These are phyloP conservation scores for Fusarium liriodendri DNA, from an alignment of 2,329 filamentous ascomycete species.

Conservation along the genomic window DNA sequence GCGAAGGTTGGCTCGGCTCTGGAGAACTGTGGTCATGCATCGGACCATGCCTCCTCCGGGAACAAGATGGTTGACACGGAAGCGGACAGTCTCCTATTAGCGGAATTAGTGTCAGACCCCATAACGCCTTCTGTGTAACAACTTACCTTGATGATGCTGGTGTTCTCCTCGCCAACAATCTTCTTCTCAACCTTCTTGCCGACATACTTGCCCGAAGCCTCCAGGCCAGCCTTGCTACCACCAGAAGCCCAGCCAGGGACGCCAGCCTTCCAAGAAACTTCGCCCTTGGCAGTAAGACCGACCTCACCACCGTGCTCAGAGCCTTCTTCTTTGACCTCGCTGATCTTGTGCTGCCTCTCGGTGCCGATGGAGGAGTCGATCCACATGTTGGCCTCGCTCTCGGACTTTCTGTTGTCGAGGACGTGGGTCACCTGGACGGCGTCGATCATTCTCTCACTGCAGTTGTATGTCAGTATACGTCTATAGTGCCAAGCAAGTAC, in stretches of 20 bases:
- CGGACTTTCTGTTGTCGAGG: background rate
- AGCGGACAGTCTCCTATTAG: background rate
- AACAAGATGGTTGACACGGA: background rate
- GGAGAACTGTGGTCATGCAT: background rate
- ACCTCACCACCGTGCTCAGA: background rate
- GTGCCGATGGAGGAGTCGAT: background rate
- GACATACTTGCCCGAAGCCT: background rate
- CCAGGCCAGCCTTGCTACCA: background rate
- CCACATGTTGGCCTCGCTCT: background rate
- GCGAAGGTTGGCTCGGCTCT: background rate
- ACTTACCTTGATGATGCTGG: background rate
- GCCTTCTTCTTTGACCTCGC: background rate
- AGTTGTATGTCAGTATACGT: background rate
- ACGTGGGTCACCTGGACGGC: background rate
- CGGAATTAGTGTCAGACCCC: background rate
- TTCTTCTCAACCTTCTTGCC: background rate
- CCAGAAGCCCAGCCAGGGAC: background rate
- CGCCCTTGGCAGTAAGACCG: background rate
- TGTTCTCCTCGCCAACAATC: background rate
- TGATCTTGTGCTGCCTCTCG: background rate
- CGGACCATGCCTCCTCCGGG: background rate
- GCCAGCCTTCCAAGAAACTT: background rate
- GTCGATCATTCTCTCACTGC: background rate
- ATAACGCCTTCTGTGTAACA: accelerated
- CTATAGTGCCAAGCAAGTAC: accelerated